phyloP scores from a whole-genome alignment of 2,329 filamentous ascomycete species.

The Claviceps fusiformis region DNA sequence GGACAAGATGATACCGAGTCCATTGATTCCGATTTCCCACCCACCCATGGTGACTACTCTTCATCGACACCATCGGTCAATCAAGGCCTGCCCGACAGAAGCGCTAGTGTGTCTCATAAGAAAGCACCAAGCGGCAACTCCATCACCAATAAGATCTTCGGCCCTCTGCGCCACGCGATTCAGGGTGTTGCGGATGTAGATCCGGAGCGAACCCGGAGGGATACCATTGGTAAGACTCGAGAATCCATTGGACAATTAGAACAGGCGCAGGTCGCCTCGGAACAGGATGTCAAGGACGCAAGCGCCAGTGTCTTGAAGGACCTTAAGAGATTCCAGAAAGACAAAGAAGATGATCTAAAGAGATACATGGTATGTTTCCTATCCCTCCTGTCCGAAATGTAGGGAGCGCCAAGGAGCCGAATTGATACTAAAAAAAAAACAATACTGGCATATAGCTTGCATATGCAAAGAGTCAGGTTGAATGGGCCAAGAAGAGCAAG shows the following conservation, averaged over 20 bases:
- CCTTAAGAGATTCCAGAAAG: slow-evolving; percentile 78
- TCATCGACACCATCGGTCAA: slow-evolving; percentile 57
- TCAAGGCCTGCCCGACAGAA: slow-evolving; percentile 52
- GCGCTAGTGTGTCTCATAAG: slow-evolving; percentile 44
- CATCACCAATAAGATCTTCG: slow-evolving; percentile 88
- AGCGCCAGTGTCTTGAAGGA: slow-evolving; percentile 80
- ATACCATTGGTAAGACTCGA: slow-evolving; percentile 89
- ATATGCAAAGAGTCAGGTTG: slow-evolving; percentile 83
- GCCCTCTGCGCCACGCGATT: slow-evolving; percentile 85
- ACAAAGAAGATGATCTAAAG: slow-evolving; percentile 89
- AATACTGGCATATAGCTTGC: slow-evolving; percentile 48
- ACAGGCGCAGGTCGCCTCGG: slow-evolving; percentile 76
- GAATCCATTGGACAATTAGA: slow-evolving; percentile 79
- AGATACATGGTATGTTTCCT: slow-evolving; percentile 74
- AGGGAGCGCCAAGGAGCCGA: not conserved
- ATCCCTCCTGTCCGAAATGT: not conserved
- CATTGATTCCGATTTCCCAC: slow-evolving; percentile 91
- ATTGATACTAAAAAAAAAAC: slow-evolving; percentile 13
- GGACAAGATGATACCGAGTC: slow-evolving; percentile 68
- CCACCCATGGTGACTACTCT: slow-evolving; percentile 60
- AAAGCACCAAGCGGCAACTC: slow-evolving; percentile 80
- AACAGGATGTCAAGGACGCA: slow-evolving; percentile 86
- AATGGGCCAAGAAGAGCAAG: slow-evolving; percentile 83
- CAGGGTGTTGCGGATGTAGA: slow-evolving; percentile 95
- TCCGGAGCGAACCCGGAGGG: slow-evolving; percentile 79